phyloP scores from a whole-genome alignment of 768 basidiomycete species.

The Rhodotorula toruloides region DNA sequence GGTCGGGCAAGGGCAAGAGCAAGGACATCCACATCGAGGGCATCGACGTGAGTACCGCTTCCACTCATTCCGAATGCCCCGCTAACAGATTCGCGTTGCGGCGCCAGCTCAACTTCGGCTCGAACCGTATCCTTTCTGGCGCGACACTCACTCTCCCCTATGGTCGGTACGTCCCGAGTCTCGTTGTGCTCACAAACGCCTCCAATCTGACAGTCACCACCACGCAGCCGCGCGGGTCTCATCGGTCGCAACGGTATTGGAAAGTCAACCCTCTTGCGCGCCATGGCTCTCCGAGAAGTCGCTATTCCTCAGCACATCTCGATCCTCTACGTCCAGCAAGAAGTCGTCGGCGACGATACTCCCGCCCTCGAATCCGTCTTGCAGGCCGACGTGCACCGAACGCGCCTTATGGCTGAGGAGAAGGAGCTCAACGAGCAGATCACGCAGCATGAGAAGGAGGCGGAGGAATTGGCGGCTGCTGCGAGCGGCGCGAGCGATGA shows the following conservation, averaged over 20 bases:
- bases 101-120: conserved; percentile 58
- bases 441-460: conserved; percentile 41
- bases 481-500: conserved; percentile 55
- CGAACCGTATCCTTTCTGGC: conserved; percentile 79
- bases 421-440: conserved; percentile 66
- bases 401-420: conserved; percentile 84
- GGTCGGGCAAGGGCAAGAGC: conserved; percentile 75
- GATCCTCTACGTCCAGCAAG: conserved; percentile 97
- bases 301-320: conserved; percentile 86
- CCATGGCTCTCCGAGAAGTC: conserved; percentile 91
- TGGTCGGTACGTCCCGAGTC: conserved; percentile 53
- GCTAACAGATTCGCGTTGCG: no score
- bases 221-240: conserved; percentile 64
- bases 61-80: conserved; percentile 51
- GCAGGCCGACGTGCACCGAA: conserved; percentile 99
- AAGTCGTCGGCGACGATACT: conserved; percentile 92
- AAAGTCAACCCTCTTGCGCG: conserved; percentile 89
- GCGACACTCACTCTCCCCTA: conserved; percentile 81
- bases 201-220: background rate
- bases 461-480: conserved; percentile 20
- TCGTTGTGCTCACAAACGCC: background rate
- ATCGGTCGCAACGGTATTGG: conserved; percentile 89
- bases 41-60: conserved; percentile 60
- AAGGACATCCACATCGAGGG: conserved; percentile 92
- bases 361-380: conserved; percentile 86